phyloP scores from a whole-genome alignment of 495 filamentous ascomycete species.

The Neohortaea acidophila region DNA sequence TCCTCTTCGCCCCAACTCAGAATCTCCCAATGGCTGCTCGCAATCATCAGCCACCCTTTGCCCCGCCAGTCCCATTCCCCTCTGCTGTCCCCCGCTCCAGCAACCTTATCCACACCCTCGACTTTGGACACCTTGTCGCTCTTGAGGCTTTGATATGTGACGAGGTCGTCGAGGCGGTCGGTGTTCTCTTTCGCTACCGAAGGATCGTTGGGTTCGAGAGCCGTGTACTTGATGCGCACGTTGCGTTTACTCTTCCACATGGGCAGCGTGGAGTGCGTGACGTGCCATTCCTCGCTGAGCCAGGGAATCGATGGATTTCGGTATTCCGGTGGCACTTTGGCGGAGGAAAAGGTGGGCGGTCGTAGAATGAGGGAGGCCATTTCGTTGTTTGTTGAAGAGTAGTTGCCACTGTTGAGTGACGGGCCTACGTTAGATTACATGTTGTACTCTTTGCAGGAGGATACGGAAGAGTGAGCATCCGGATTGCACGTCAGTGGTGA shows the following conservation, averaged over 20 bases:
- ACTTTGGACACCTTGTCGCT: constrained; percentile 40
- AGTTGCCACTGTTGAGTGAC: no score
- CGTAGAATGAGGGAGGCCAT: constrained; percentile 10
- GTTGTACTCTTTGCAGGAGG: no score
- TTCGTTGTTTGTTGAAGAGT: no score
- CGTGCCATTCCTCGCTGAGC: constrained; percentile 55
- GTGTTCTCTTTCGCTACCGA: constrained; percentile 12
- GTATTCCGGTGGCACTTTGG: constrained; percentile 17
- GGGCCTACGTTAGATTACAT: no score
- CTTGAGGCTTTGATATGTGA: constrained; percentile 42
- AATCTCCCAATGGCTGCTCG: constrained; percentile 56
- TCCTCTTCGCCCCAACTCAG: constrained; percentile 49
- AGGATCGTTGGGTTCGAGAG: constrained; percentile 25
- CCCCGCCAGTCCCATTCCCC: constrained; percentile 56
- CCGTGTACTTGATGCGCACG: constrained; percentile 56
- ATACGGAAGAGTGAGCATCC: no score
- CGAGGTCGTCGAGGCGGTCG: constrained; percentile 47
- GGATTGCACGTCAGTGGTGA: no score
- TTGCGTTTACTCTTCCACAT: constrained; percentile 61
- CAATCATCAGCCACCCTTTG: constrained; percentile 48
- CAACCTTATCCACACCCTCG: constrained; percentile 46
- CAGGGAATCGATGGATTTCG: constrained; percentile 40
- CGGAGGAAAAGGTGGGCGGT: constrained; percentile 16
- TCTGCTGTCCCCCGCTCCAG: constrained; percentile 25
- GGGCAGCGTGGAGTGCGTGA: constrained; percentile 59